A percentile compares a stretch with the other conserved stretches of the same genome.
These are phyloP conservation scores for Cryphonectria naterciae DNA, from an alignment of 2,329 filamentous ascomycete genomes.

Conservation along the genomic window DNA sequence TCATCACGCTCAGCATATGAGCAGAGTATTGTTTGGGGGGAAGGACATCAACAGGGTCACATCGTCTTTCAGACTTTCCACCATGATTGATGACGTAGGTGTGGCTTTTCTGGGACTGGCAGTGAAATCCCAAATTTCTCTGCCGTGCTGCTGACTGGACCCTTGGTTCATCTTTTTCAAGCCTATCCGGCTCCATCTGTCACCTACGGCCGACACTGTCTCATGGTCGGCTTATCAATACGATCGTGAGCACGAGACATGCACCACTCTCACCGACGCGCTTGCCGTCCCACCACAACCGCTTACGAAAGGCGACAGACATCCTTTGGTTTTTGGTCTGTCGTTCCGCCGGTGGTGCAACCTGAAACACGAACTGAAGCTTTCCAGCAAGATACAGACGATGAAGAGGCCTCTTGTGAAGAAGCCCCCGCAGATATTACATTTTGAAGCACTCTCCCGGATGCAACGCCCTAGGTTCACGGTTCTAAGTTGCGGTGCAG, in stretches of 20 bases:
- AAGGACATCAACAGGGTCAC: neutral
- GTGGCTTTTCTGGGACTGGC: slow-evolving; percentile 2
- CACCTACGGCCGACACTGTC: neutral
- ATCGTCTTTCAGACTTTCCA: slow-evolving; percentile 6
- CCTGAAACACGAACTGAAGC: slow-evolving; percentile 22
- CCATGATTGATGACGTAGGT: slow-evolving; percentile 17
- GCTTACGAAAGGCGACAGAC: neutral
- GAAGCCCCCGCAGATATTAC: slow-evolving; percentile 12
- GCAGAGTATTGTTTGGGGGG: neutral
- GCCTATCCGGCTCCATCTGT: neutral
- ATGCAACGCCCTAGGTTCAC: slow-evolving; percentile 12
- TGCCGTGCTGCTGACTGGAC: neutral
- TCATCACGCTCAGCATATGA: neutral
- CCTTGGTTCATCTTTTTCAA: neutral
- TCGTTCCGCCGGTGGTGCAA: neutral
- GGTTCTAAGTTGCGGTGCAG: slow-evolving; percentile 15
- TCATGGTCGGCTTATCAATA: slow-evolving; percentile 11
- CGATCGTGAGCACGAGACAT: slow-evolving; percentile 16
- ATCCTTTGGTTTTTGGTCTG: neutral
- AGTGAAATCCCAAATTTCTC: neutral
- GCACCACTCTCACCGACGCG: slow-evolving; percentile 13
- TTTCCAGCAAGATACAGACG: neutral
- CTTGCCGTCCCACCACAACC: neutral
- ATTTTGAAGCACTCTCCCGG: slow-evolving; percentile 6
- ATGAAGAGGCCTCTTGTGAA: slow-evolving; percentile 25